Evolutionary conservation across 768 basidiomycete genomes (phyloP), one percentile per base, ranked within the genome.

Genomic region (Crucibulum laeve): DNA sequence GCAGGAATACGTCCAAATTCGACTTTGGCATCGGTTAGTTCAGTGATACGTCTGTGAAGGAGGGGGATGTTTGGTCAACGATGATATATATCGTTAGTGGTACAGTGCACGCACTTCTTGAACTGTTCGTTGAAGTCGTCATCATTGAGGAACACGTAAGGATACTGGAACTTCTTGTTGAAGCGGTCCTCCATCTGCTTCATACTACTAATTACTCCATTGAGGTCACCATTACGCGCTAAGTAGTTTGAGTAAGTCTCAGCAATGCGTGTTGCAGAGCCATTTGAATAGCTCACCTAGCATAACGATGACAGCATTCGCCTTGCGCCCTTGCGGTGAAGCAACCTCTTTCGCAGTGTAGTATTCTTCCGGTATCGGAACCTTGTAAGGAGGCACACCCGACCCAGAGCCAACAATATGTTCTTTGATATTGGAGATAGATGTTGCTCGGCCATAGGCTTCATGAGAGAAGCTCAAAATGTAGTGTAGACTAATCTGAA

Each of bases 101-200:
- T 21, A 36, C 3, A 14, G 15, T 19, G 18, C 1, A 51, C 70
- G 34, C 47, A 83, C 80, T 65, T 67, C 58, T 85, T 90, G 70
- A 92, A 92, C 6, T 73, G 65, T 1, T 83, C 80, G 6, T 77
- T 69, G 57, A 92, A 92, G 0, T 72, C 69, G 49, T 82, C 72
- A 25, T 96, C 91, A 57, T 94, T 94, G 43, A 96, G 70, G 63
- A 94, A 90, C 30, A 87, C 82, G 56, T 88, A 94, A 13, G 88
- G 87, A 60, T 94, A 94, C 18, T 65, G 68, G 54, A 83, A 92
- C 58, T 85, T 84, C 48, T 80, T 79, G 72, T 99, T 99, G 70
- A 96, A 96, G 30, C 86, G 70, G 57, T 90, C 85, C 65, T 98
- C 95, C 65, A 88, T 74, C 58, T 84, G 80, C 55, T 83, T 79